Conservation (phyloP, 2,329 filamentous ascomycete genomes). For the Dendrostoma leiphaemia region DNA sequence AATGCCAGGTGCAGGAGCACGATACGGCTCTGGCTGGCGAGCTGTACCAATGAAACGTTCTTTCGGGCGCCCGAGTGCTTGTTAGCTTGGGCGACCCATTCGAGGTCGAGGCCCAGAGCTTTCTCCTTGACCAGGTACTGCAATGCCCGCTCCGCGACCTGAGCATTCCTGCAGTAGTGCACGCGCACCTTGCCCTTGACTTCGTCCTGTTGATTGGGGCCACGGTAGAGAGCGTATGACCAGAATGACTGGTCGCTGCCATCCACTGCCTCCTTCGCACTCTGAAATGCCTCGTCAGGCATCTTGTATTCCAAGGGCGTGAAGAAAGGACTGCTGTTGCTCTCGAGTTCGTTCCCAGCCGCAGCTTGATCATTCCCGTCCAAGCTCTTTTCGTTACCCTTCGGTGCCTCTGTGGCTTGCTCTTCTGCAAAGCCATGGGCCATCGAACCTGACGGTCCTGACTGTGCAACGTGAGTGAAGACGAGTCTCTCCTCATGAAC, state of each 20-base stretch:
- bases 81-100: constrained; percentile 66
- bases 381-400: neutral
- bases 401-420: neutral
- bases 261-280: constrained; percentile 44
- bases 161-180: constrained; percentile 72
- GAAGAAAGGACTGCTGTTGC: constrained; percentile 30
- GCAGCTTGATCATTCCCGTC: neutral
- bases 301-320: constrained; percentile 46
- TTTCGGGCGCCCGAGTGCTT: constrained; percentile 51
- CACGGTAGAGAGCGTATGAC: constrained; percentile 67
- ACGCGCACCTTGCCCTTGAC: constrained; percentile 55
- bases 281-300: constrained; percentile 41
- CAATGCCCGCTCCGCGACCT: constrained; percentile 65
- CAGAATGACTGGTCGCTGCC: constrained; percentile 58
- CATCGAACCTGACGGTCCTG: no score
- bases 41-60: constrained; percentile 79
- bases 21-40: constrained; percentile 74
- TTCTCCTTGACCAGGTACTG: constrained; percentile 66
- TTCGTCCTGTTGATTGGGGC: constrained; percentile 37
- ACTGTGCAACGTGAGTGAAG: neutral
- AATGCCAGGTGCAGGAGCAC: constrained; percentile 78
- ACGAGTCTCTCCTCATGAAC: neutral
- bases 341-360: neutral
- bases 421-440: no score
- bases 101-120: constrained; percentile 84